These are phyloP conservation scores for Blastobotrys ciferrii DNA, from an alignment of 1,139 yeast species.

Conservation along the genomic window DNA sequence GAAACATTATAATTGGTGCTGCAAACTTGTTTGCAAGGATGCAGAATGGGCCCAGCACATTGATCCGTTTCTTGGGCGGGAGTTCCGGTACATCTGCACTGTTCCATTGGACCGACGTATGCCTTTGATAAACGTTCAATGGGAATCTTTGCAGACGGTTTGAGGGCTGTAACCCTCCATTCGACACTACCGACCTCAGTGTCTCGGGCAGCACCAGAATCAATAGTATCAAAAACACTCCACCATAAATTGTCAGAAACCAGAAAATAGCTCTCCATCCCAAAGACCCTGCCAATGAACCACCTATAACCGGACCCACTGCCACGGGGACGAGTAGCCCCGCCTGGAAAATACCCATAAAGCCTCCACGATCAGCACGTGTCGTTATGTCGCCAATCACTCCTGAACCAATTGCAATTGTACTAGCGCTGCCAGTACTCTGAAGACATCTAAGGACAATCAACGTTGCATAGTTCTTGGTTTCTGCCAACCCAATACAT, in stretches of 20 bases:
- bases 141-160: not conserved
- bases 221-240: slow-evolving; percentile 38
- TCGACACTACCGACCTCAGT: slow-evolving; percentile 61
- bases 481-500: slow-evolving; percentile 57
- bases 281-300: slow-evolving; percentile 54
- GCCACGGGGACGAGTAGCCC: slow-evolving; percentile 64
- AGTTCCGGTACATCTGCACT: not conserved
- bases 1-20: slow-evolving; percentile 8
- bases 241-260: slow-evolving; percentile 61
- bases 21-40: slow-evolving; percentile 13
- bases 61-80: not conserved
- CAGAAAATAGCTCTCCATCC: slow-evolving; percentile 77
- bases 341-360: slow-evolving; percentile 57
- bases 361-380: slow-evolving; percentile 58
- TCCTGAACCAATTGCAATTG: slow-evolving; percentile 63
- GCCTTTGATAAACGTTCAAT: slow-evolving; percentile 9
- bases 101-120: slow-evolving; percentile 1
- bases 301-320: slow-evolving; percentile 72
- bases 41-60: slow-evolving; percentile 7
- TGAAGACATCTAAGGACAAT: slow-evolving; percentile 59
- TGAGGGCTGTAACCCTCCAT: slow-evolving; percentile 37
- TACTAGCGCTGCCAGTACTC: slow-evolving; percentile 67
- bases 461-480: slow-evolving; percentile 49
- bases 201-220: slow-evolving; percentile 62
- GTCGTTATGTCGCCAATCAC: slow-evolving; percentile 63